A percentile compares a stretch with the other conserved stretches of the same genome.
Evolutionary conservation across 352 stramenopile genomes (phyloP).

Genomic region (Phytophthora sansomeana): DNA sequence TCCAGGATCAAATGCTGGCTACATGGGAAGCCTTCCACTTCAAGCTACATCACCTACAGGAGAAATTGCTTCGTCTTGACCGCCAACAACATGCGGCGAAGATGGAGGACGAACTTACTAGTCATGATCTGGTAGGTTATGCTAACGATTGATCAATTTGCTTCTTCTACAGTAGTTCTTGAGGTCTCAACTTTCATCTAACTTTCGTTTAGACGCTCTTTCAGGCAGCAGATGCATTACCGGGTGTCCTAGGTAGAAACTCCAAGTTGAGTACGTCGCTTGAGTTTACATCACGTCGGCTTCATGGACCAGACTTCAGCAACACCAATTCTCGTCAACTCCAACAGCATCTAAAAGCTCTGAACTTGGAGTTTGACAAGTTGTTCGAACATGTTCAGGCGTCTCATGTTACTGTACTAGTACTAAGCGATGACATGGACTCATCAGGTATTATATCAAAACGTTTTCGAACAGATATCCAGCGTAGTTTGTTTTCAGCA

Average conservation of each 20-base stretch:
- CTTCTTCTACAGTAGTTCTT: not conserved
- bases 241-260: constrained; percentile 28
- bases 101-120: constrained; percentile 19
- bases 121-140: constrained; percentile 40
- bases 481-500: not conserved
- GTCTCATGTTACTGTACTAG: constrained; percentile 15
- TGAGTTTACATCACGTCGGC: constrained; percentile 43
- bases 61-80: constrained; percentile 49
- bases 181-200: too few relatives aligned
- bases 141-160: not conserved
- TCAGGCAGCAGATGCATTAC: constrained; percentile 26
- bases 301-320: constrained; percentile 39
- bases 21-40: constrained; percentile 54
- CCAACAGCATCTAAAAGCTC: constrained; percentile 39
- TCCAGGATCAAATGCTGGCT: constrained; percentile 53
- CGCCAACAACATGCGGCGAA: constrained; percentile 39
- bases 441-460: too few relatives aligned
- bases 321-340: constrained; percentile 39
- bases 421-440: too few relatives aligned
- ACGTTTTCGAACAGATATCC: not conserved
- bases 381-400: constrained; percentile 38
- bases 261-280: constrained; percentile 38
- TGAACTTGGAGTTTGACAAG: constrained; percentile 37
- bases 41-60: constrained; percentile 61
- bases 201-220: not conserved